phyloP scores from a whole-genome alignment of 441 rosid species.

The Jatropha podagrica region DNA sequence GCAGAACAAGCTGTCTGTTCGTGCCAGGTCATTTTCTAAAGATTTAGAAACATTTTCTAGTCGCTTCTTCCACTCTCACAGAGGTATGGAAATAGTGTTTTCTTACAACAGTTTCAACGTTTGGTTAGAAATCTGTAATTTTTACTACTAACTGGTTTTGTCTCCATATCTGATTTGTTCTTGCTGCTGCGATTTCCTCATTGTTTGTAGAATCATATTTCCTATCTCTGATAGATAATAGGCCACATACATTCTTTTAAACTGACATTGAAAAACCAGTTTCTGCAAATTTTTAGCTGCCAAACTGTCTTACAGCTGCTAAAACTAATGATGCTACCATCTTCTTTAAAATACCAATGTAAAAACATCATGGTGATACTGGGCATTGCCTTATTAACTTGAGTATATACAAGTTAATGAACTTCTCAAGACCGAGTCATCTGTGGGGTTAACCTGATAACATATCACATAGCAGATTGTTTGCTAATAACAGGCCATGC shows the following conservation, averaged over 20 bases:
- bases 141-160: neutral
- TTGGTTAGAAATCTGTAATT: neutral
- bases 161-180: neutral
- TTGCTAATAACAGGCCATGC: too few relatives aligned
- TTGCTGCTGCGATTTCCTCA: neutral
- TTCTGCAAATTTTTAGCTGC: neutral
- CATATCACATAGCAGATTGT: too few relatives aligned
- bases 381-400: neutral
- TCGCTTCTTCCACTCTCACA: slow-evolving; percentile 38
- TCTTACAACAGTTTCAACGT: neutral
- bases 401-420: neutral
- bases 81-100: slow-evolving; percentile 41
- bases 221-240: neutral
- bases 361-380: neutral
- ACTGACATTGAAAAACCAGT: neutral
- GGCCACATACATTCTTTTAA: neutral
- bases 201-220: neutral
- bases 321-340: neutral
- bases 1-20: slow-evolving; percentile 31
- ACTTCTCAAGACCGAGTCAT: neutral
- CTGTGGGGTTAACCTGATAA: too few relatives aligned
- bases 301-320: neutral
- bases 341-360: neutral
- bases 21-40: slow-evolving; percentile 39
- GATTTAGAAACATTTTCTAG: slow-evolving; percentile 40